Conservation (phyloP, 768 basidiomycete genomes). For the Leccinum olivaceopallidum region DNA sequence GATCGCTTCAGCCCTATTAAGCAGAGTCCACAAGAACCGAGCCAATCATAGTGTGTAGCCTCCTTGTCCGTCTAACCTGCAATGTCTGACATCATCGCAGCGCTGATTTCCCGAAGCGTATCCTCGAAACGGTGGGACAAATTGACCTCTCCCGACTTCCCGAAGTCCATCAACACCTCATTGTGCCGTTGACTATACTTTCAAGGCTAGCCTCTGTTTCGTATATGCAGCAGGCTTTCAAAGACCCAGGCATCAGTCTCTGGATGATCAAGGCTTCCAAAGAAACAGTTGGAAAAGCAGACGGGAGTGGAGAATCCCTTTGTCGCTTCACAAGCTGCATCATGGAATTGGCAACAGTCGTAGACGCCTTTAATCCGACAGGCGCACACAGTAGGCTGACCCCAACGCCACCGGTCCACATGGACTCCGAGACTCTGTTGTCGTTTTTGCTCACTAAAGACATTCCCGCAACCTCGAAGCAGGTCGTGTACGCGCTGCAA, state of each 20-base stretch:
- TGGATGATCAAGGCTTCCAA: constrained; percentile 3
- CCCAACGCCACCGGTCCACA: neutral
- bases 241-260: neutral
- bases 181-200: constrained; percentile 4
- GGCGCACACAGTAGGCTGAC: neutral
- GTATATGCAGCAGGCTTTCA: neutral
- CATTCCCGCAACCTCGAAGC: neutral
- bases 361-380: neutral
- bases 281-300: neutral
- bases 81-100: neutral
- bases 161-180: neutral
- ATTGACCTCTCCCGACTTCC: neutral
- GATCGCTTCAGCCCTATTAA: neutral
- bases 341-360: neutral
- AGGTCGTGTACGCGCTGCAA: constrained; percentile 4
- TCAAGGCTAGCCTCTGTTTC: neutral
- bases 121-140: neutral
- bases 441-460: constrained; percentile 5
- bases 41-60: neutral
- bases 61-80: neutral
- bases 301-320: neutral
- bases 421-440: constrained; percentile 1
- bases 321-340: constrained; percentile 5
- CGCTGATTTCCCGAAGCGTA: neutral
- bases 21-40: neutral